These are phyloP conservation scores for Geranium incanum DNA, from an alignment of 441 rosid species.

Conservation along the genomic window DNA sequence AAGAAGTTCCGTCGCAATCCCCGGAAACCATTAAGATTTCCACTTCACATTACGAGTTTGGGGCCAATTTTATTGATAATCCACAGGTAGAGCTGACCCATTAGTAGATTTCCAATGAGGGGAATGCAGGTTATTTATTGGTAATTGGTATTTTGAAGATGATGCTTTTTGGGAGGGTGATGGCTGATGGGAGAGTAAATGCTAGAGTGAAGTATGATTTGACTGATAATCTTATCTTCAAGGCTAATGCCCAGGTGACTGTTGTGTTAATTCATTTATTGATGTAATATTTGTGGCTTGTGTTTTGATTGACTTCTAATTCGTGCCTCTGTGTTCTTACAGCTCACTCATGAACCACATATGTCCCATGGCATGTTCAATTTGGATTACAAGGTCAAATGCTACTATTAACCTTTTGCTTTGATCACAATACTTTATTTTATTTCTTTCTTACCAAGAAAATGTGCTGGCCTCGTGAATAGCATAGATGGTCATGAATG, in stretches of 20 bases:
- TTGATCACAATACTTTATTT: neutral
- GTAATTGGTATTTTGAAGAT: constrained; percentile 33
- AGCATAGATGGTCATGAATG: neutral
- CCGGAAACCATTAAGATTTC: constrained; percentile 77
- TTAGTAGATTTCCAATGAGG: neutral
- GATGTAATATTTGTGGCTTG: neutral
- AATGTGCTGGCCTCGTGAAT: neutral
- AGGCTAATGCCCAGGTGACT: constrained; percentile 74
- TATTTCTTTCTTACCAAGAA: neutral
- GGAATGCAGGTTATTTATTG: neutral
- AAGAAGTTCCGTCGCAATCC: constrained; percentile 80
- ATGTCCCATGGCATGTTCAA: constrained; percentile 79
- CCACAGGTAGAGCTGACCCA: constrained; percentile 42
- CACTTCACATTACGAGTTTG: constrained; percentile 84
- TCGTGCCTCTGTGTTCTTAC: constrained; percentile 21
- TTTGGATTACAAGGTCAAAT: constrained; percentile 81
- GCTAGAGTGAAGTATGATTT: constrained; percentile 85
- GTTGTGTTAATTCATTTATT: neutral
- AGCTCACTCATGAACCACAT: constrained; percentile 80
- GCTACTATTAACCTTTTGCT: neutral
- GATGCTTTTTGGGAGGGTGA: constrained; percentile 83
- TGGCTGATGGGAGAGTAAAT: constrained; percentile 81
- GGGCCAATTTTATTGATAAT: constrained; percentile 65
- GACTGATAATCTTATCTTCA: constrained; percentile 61
- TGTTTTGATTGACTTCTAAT: constrained; percentile 4